Evolutionary conservation across 2,329 filamentous ascomycete species (phyloP), one percentile per base, ranked within the genome.

Genomic region (Trichoderma gracile): DNA sequence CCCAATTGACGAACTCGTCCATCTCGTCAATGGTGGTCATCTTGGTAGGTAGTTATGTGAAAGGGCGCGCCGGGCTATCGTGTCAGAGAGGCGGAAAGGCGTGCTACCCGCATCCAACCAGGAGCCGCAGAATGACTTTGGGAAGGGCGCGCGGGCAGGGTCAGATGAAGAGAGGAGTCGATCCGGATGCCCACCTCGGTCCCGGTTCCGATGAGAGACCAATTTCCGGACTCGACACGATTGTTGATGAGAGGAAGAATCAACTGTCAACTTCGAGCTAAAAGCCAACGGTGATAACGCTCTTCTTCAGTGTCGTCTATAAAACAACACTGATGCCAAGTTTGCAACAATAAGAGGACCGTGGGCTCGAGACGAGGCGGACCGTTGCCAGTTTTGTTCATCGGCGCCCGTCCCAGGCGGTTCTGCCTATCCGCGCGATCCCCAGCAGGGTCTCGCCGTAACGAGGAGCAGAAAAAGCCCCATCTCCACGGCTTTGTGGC

Each of bases 1-100:
- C 84, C 84, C 86, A 88, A 72, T 87, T 80, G 73, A 90, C 83
- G 72, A 89, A 86, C 67, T 88, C 83, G 63, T 89, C 86, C 79
- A 84, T 78, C 61, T 86, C 81, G 63, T 85, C 79, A 67, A 84
- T 70, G 64, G 69, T 66, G n/a, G 75, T 65, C 76, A 77, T 77
- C 64, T 56, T 69, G 69, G 56, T 65, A 61, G 67, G 65, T 38
- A 38, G 12, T 64, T 59, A 56, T 66, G 49, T 64, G 49, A 64
- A 67, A 67, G 67, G 64, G 67, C 67, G 66, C 53, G 67, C 66
- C 33, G 64, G 65, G 21, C 45, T 56, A 52, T 45, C 17, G 33
- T 52, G 15, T 46, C 58, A 46, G 45, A 23, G 23, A 47, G 42
- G 43, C 45, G 43, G 53, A 67, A 46, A 59, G 47, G 60, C 60